Evolutionary conservation across 352 stramenopile species (phyloP).

Genomic region (Globisporangium orthogonon): DNA sequence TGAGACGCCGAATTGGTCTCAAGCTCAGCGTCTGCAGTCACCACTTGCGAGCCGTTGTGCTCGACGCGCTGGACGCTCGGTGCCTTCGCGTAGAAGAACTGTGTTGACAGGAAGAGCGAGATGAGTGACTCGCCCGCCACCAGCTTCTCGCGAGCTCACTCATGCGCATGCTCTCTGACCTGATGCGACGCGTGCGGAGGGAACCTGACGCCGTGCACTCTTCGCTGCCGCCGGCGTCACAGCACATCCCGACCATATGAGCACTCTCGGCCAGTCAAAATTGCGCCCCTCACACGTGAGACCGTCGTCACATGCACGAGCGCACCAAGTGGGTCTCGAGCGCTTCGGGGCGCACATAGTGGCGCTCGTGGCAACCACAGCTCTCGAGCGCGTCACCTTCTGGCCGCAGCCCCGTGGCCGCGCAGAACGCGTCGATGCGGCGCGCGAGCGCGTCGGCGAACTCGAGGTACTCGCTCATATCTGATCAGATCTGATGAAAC

Average conservation of each 20-base stretch:
- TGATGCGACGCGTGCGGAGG: constrained; percentile 2
- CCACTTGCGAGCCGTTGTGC: not conserved
- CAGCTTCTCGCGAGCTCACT: too few species aligned
- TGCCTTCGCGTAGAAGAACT: constrained; percentile 25
- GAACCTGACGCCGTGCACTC: constrained; percentile 7
- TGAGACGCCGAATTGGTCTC: not conserved
- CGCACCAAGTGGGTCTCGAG: constrained; percentile 40
- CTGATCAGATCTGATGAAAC: not conserved
- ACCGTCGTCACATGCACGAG: not conserved
- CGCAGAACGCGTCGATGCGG: constrained; percentile 26
- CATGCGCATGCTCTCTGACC: not conserved
- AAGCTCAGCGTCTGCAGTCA: not conserved
- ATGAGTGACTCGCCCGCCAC: not conserved
- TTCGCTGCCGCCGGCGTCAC: constrained; percentile 1
- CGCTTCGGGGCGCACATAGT: constrained; percentile 30
- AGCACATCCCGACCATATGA: not conserved
- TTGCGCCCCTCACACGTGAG: too few species aligned
- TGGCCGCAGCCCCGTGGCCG: constrained; percentile 25
- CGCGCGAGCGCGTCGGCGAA: constrained; percentile 21
- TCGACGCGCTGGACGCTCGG: constrained; percentile 9
- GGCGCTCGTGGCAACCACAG: constrained; percentile 20
- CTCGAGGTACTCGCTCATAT: constrained; percentile 11
- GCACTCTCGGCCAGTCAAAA: not conserved
- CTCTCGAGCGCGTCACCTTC: constrained; percentile 24
- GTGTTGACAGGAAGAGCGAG: not conserved